Base-by-base conservation (phyloP, 2,329 filamentous ascomycete species). In the Ilyonectria robusta region DNA sequence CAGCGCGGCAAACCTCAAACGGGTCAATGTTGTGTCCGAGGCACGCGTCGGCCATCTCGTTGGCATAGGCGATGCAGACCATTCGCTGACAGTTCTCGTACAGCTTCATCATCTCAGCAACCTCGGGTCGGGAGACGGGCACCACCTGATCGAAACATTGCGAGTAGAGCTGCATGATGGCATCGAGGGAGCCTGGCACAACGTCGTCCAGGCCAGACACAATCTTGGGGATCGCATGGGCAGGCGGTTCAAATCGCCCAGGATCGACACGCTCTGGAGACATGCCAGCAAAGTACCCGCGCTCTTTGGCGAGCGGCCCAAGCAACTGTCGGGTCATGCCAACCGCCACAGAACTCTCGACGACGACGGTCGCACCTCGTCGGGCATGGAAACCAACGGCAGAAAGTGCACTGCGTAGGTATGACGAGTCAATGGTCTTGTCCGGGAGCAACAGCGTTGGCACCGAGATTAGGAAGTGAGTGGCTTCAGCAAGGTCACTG, bases 51-150 rank as follows among this genome's bases (percentile, higher is more conserved):
- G 86, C 85, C 84, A 88, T 87, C 67, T 88, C 86, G 69, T 88
- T 88, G 62, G 82, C 85, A 62, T 85, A 88, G 0, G 86, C 85
- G 37, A 87, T 86, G 71, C 81, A 82, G 13, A 88, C 78, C 83
- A 87, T 88, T 2, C 86, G 81, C 72, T 88, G 85, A 72, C 87
- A 89, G 72, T 88, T 89, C 66, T 88, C 86, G 71, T 87, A 89
- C 13, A 89, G 77, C 76, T 89, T 89, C 68, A 83, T 86, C 85
- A 88, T 88, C 75, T 88, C 87, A 1, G 87, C 87, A 1, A 87
- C 85, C 70, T 89, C 87, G 1, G 86, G 86, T 33, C 76, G 78
- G 11, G 84, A 85, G 33, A 88, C 86, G 0, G 83, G 80, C 7
- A 88, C 79, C 6, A 88, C 78, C 0, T 76, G 74, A 56, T 86